Conservation (phyloP, 2,329 filamentous ascomycete species). For the Cladosporium colombiae region DNA sequence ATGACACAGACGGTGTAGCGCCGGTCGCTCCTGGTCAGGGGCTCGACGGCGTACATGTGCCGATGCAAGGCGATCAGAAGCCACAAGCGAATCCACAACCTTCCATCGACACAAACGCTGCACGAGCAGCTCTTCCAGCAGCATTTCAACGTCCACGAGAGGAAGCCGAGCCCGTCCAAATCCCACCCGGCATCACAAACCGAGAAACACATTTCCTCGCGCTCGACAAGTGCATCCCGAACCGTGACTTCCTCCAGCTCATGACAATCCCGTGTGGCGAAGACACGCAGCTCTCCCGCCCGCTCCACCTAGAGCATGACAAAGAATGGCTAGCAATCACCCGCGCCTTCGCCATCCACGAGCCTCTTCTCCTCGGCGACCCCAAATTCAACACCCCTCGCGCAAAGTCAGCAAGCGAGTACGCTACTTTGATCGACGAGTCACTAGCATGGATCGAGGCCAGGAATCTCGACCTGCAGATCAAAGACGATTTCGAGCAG, state of each 20-base stretch:
- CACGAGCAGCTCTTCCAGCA: conserved; percentile 71
- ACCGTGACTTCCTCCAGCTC: conserved; percentile 80
- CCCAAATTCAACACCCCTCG: conserved; percentile 48
- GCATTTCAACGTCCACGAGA: conserved; percentile 57
- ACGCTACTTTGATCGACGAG: conserved; percentile 65
- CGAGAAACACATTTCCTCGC: conserved; percentile 80
- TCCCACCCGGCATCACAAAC: conserved; percentile 74
- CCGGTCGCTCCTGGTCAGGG: conserved; percentile 28
- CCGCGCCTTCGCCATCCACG: conserved; percentile 69
- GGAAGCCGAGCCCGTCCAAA: conserved; percentile 29
- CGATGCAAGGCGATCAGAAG: conserved; percentile 22
- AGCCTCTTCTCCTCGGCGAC: conserved; percentile 63
- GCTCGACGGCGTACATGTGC: conserved; percentile 30
- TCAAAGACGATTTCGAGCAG: conserved; percentile 72
- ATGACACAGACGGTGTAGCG: conserved; percentile 27
- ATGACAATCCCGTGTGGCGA: conserved; percentile 54
- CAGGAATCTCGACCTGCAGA: conserved; percentile 57
- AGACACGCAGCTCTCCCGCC: conserved; percentile 42
- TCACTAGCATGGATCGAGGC: conserved; percentile 80
- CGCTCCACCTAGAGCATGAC: conserved; percentile 74
- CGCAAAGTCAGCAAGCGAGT: conserved; percentile 61
- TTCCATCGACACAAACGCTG: conserved; percentile 22
- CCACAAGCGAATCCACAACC: not conserved
- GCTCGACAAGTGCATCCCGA: conserved; percentile 84
- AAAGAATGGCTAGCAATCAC: conserved; percentile 94